Evolutionary conservation across 23 red algal genomes (phyloP), one percentile per base, ranked within the genome.

Genomic region (Chondrus crispus): DNA sequence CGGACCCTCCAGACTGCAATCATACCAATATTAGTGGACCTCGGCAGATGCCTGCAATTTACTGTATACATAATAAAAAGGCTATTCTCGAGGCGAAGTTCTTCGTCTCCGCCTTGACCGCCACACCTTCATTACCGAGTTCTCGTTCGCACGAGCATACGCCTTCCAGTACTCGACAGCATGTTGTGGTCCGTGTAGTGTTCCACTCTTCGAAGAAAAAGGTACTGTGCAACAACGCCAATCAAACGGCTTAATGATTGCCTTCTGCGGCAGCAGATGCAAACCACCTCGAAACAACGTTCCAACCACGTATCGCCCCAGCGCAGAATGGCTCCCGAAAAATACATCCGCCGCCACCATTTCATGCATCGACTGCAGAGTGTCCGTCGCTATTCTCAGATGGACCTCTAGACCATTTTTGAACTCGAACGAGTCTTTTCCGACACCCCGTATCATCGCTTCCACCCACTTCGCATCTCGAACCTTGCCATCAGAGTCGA

Each of bases 401-500:
- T 76, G 10, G 20, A 76, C 71, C 18, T 20, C 6, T 8, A 76
- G 37, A 20, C 71, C 60, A 66, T 19, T 66, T n/a, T 22, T 66
- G 35, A 66, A 66, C 8, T 32, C 60, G 60, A 66, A 7, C 35
- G 26, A 22, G 18, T 66, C 60, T 9, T n/a, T 54, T 18, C 50
- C 52, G 16, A 46, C 44, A 36, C 32, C 74, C 54, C 73, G 29
- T 64, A 90, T 79, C 30, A 44, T 28, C 20, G 35, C 28, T 18
- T 40, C 69, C 84, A 87, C 84, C 84, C 62, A 72, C 5, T 49
- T 43, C 41, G 19, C 87, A 64, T 75, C 69, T 16, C 50, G 44
- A 36, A 80, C 73, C 11, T 0, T 81, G 42, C 87, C 72, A 36
- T 90, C 70, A 20, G 74, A 60, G 69, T 90, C 87, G 55, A 53